Evolutionary conservation across 2,329 filamentous ascomycete species (phyloP).

Genomic region (Diaporthe destruens): DNA sequence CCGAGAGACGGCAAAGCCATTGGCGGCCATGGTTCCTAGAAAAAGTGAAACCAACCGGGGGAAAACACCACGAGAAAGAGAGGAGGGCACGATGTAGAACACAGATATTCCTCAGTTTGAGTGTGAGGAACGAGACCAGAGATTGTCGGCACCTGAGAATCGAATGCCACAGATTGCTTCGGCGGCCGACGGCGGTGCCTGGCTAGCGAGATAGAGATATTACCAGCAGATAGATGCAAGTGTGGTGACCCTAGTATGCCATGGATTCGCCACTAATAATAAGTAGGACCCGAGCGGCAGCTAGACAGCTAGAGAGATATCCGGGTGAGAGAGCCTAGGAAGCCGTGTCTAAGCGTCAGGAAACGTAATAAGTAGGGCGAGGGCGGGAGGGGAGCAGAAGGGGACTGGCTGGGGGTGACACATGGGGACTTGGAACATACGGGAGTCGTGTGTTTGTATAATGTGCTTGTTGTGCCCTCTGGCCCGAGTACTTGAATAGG

Average conservation of each 20-base stretch:
- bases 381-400: conserved; percentile 4
- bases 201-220: background rate
- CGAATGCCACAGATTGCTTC: conserved; percentile 4
- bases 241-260: conserved; percentile 17
- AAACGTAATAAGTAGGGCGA: conserved; percentile 11
- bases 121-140: background rate
- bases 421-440: background rate
- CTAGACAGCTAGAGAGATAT: conserved; percentile 23
- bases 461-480: background rate
- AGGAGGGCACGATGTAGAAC: background rate
- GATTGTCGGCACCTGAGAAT: background rate
- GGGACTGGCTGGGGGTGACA: conserved; percentile 26
- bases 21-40: conserved; percentile 39
- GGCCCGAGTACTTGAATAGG: too few species aligned
- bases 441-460: background rate
- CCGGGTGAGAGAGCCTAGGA: background rate
- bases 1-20: conserved; percentile 43
- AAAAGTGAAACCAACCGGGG: background rate
- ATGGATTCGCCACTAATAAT: conserved; percentile 35
- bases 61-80: background rate
- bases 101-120: background rate
- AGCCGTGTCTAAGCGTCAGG: conserved; percentile 17
- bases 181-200: conserved; percentile 24
- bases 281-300: conserved; percentile 3
- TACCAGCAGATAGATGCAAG: background rate